Evolutionary conservation across 805 yeast species (phyloP).

Genomic region (Groenewaldozyma tartarivorans): DNA sequence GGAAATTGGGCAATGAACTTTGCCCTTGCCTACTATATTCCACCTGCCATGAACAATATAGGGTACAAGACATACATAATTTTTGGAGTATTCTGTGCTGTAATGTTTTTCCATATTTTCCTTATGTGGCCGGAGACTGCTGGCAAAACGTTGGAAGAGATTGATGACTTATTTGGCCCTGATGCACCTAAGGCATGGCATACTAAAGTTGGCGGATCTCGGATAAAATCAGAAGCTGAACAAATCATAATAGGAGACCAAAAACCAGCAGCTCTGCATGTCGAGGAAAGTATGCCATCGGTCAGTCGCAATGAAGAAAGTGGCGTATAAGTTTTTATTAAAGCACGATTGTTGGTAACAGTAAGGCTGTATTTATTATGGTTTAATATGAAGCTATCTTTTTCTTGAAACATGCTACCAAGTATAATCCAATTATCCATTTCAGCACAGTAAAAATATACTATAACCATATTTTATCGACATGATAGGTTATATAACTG

Average conservation of each 20-base stretch:
- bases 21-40: constrained; percentile 20
- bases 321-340: too few species aligned
- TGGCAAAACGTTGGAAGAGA: constrained; percentile 12
- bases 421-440: too few species aligned
- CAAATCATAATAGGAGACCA: constrained; percentile 6
- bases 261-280: constrained; percentile 1
- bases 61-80: constrained; percentile 27
- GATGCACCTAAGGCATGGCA: constrained; percentile 62
- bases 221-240: constrained; percentile 2
- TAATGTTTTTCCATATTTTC: background rate
- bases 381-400: too few species aligned
- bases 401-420: too few species aligned
- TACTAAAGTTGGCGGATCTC: constrained; percentile 30
- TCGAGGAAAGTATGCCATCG: background rate
- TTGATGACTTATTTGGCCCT: constrained; percentile 7
- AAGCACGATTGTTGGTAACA: too few species aligned
- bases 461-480: too few species aligned
- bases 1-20: constrained; percentile 53
- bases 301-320: too few species aligned
- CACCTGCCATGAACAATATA: constrained; percentile 46
- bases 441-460: too few species aligned
- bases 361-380: too few species aligned
- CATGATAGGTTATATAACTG: too few species aligned
- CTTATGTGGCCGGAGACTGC: too few species aligned
- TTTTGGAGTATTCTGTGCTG: constrained; percentile 21